Evolutionary conservation across 345 rosid species (phyloP), one percentile per base, ranked within the genome.

Genomic region (Rubroshorea leprosula): DNA sequence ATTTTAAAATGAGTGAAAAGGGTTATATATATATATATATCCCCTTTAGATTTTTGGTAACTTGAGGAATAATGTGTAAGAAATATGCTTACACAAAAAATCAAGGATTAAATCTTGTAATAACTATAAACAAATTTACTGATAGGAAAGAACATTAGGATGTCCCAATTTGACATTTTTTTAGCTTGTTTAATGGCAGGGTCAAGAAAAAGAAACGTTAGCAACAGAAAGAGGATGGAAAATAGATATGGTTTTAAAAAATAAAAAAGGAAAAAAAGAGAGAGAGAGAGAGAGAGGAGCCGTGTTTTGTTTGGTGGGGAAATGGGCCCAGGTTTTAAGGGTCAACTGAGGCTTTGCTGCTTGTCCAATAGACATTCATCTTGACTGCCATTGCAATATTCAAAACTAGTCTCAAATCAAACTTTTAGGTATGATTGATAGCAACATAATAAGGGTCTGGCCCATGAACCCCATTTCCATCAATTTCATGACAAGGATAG

Each of bases 181-280:
- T n/a, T n/a, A n/a, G n/a, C n/a, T n/a, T n/a, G n/a, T n/a, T n/a
- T n/a, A n/a, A n/a, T n/a, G n/a, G n/a, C n/a, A n/a, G n/a, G n/a
- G n/a, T n/a, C n/a, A 16, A 39, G 5, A 52, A 20, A 21, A 29
- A 10, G 47, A 45, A 72, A 68, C 49, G 72, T 68, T 65, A 52
- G 63, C 58, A 55, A 1, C 23, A 49, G 55, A 55, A 58, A 57
- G 17, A n/a, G n/a, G n/a, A n/a, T n/a, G n/a, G n/a, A n/a, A n/a
- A n/a, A n/a, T n/a, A n/a, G n/a, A n/a, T n/a, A n/a, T n/a, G n/a
- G n/a, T n/a, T n/a, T n/a, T n/a, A 35, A n/a, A 56, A 3, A 57
- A 43, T 43, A 20, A 50, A 31, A 12, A 5, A 21, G 6, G 19
- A 5, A 18, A 44, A 58, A 2, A 41, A 25, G 47, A 25, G 61